Conservation (phyloP, 306 rosid genomes). For the Medicago ruthenica region DNA sequence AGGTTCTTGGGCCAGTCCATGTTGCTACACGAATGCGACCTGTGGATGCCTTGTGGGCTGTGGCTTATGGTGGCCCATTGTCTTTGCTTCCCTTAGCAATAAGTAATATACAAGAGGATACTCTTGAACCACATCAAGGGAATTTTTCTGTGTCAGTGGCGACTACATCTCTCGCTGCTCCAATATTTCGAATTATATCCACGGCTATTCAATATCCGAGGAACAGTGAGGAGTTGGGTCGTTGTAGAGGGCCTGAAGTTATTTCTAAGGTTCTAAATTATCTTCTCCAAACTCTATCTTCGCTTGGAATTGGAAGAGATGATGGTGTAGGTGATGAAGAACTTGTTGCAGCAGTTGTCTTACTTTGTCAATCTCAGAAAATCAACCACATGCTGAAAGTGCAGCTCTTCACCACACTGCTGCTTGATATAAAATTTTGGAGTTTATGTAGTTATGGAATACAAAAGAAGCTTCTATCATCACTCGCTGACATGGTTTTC, state of each 20-base stretch:
- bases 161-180: slow-evolving; percentile 80
- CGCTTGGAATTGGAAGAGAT: slow-evolving; percentile 65
- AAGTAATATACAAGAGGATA: slow-evolving; percentile 68
- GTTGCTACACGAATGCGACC: slow-evolving; percentile 88
- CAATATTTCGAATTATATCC: slow-evolving; percentile 83
- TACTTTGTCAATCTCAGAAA: slow-evolving; percentile 85
- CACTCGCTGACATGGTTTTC: slow-evolving; percentile 99
- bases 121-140: slow-evolving; percentile 79
- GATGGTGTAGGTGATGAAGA: slow-evolving; percentile 90
- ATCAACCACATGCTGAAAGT: slow-evolving; percentile 80
- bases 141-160: slow-evolving; percentile 68
- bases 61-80: slow-evolving; percentile 94
- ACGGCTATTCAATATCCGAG: slow-evolving; percentile 75
- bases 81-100: slow-evolving; percentile 92
- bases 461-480: slow-evolving; percentile 96
- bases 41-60: slow-evolving; percentile 91
- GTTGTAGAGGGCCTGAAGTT: slow-evolving; percentile 92
- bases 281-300: slow-evolving; percentile 81
- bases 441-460: slow-evolving; percentile 94
- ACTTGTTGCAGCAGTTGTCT: slow-evolving; percentile 90
- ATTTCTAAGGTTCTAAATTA: slow-evolving; percentile 88
- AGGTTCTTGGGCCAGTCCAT: slow-evolving; percentile 97
- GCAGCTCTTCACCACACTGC: slow-evolving; percentile 83
- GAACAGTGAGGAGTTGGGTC: slow-evolving; percentile 87
- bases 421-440: slow-evolving; percentile 92